phyloP scores from a whole-genome alignment of 1,139 yeast genomes.

The Diutina siamensis region DNA sequence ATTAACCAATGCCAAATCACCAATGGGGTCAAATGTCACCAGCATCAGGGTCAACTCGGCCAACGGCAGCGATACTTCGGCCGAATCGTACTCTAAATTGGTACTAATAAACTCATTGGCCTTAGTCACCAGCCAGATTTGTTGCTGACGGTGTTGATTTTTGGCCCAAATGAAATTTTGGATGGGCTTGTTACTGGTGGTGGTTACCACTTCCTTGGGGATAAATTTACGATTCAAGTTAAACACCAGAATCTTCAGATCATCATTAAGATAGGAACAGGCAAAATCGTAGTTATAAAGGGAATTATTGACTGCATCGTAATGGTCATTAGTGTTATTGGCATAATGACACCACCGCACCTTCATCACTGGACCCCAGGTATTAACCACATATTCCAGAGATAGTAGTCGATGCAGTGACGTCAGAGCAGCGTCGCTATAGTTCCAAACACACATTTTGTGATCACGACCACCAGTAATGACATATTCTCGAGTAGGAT shows the following conservation, averaged over 20 bases:
- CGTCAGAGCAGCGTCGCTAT: slow-evolving; percentile 23
- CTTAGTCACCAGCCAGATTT: slow-evolving; percentile 34
- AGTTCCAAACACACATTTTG: slow-evolving; percentile 71
- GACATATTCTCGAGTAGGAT: slow-evolving; percentile 70
- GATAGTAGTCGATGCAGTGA: slow-evolving; percentile 16
- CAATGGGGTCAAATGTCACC: slow-evolving; percentile 40
- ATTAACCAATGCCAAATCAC: slow-evolving; percentile 39
- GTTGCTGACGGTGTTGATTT: slow-evolving; percentile 15
- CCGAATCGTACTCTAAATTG: slow-evolving; percentile 27
- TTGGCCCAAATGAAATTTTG: slow-evolving; percentile 35
- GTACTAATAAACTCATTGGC: slow-evolving; percentile 41
- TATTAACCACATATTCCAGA: slow-evolving; percentile 64
- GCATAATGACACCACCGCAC: slow-evolving; percentile 52
- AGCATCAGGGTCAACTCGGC: slow-evolving; percentile 32
- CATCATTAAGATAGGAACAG: slow-evolving; percentile 66
- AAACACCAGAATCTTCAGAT: slow-evolving; percentile 64
- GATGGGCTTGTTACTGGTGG: slow-evolving; percentile 33
- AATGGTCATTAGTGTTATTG: slow-evolving; percentile 7
- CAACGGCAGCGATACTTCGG: slow-evolving; percentile 14
- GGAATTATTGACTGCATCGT: slow-evolving; percentile 10
- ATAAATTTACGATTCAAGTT: slow-evolving; percentile 62
- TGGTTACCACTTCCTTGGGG: slow-evolving; percentile 58
- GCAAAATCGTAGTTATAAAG: slow-evolving; percentile 55
- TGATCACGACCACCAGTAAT: slow-evolving; percentile 92
- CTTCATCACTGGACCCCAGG: slow-evolving; percentile 68